A percentile compares a stretch with the other conserved stretches of the same genome.
phyloP scores from a whole-genome alignment of 805 yeast genomes.

The Nakazawaea laoshanensis region DNA sequence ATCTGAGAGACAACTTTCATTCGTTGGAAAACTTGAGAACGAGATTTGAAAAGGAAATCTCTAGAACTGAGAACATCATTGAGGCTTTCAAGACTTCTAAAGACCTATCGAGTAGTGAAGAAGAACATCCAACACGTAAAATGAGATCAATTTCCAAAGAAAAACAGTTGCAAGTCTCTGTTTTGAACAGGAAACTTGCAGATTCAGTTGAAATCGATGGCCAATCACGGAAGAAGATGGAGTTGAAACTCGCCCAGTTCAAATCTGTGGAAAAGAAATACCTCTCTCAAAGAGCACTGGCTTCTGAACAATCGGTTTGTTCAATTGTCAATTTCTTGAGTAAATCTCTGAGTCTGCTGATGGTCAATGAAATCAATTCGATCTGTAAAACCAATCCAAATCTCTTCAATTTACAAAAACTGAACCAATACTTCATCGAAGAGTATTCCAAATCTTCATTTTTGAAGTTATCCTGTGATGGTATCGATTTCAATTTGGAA shows the following conservation, averaged over 20 bases:
- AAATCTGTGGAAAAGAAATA: slow-evolving; percentile 5
- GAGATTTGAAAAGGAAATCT: slow-evolving; percentile 7
- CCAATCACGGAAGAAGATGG: neutral
- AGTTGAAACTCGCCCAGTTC: slow-evolving; percentile 4
- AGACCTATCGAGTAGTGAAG: slow-evolving; percentile 2
- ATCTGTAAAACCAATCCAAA: slow-evolving; percentile 4
- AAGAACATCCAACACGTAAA: slow-evolving; percentile 5
- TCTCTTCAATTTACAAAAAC: slow-evolving; percentile 3
- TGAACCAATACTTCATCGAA: slow-evolving; percentile 6
- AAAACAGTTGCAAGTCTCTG: slow-evolving; percentile 7
- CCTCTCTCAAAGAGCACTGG: slow-evolving; percentile 1
- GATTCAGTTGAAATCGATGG: neutral
- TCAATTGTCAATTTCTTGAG: slow-evolving; percentile 8
- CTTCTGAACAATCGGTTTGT: neutral
- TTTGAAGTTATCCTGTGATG: slow-evolving; percentile 5
- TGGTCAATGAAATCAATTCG: slow-evolving; percentile 1
- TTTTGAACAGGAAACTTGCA: neutral
- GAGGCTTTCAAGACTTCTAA: neutral
- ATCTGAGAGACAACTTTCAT: slow-evolving; percentile 3
- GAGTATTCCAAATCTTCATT: slow-evolving; percentile 7
- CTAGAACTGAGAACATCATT: slow-evolving; percentile 3
- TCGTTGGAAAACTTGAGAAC: slow-evolving; percentile 9
- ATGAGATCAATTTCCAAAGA: slow-evolving; percentile 1
- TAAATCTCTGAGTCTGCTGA: neutral
- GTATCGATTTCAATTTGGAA: slow-evolving; percentile 3